A percentile compares a stretch with the other conserved stretches of the same genome.
Conservation (phyloP, 1,139 yeast genomes). For the Torulaspora globosa region DNA sequence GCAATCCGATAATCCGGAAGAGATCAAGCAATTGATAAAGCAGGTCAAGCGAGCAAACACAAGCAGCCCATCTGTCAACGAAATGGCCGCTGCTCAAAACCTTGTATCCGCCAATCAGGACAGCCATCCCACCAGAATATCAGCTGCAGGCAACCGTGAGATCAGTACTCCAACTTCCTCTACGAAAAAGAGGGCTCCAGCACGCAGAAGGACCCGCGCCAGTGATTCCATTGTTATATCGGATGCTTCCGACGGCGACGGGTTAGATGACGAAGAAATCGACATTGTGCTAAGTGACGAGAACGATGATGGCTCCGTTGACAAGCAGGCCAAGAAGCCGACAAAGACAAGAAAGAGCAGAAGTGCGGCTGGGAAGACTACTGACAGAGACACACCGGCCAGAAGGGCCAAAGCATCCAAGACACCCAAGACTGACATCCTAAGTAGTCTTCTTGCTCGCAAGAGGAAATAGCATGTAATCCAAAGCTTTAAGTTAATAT, state of each 20-base stretch:
- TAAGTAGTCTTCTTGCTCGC: constrained; percentile 27
- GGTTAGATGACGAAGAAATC: constrained; percentile 11
- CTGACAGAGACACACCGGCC: constrained; percentile 11
- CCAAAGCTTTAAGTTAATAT: neutral
- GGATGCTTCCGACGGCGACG: constrained; percentile 12
- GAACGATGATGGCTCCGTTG: constrained; percentile 6
- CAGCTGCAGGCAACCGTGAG: neutral
- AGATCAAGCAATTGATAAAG: constrained; percentile 32
- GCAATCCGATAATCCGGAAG: constrained; percentile 36
- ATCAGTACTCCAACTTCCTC: neutral
- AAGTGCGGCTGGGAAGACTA: constrained; percentile 5
- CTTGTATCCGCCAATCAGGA: constrained; percentile 4
- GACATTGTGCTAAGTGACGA: constrained; percentile 13
- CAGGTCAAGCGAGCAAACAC: constrained; percentile 29
- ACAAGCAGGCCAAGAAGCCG: constrained; percentile 1
- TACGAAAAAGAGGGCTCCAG: constrained; percentile 1
- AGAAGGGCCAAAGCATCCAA: constrained; percentile 13
- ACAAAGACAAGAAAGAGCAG: constrained; percentile 4
- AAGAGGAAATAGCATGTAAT: constrained; percentile 17
- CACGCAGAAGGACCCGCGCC: neutral
- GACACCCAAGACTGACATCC: constrained; percentile 31
- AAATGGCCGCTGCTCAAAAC: constrained; percentile 23
- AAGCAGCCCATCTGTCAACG: constrained; percentile 2
- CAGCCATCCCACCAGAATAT: neutral
- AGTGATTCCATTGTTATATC: constrained; percentile 16